These are phyloP conservation scores for Monilinia fructicola DNA, from an alignment of 2,329 filamentous ascomycete genomes.

Conservation along the genomic window DNA sequence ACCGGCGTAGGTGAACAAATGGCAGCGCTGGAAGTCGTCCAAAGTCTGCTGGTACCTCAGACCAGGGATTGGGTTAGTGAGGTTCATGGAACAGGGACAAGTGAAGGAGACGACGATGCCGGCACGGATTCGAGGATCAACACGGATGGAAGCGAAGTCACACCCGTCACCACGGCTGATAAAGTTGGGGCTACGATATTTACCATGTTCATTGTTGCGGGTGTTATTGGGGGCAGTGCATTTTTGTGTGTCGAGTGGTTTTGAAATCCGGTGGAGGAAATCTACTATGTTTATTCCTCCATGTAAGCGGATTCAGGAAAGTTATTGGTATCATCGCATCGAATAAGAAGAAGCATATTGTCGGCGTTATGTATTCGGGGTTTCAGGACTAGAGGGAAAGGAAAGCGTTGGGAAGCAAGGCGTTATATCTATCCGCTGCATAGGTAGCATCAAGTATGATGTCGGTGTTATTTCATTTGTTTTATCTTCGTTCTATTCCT, in stretches of 20 bases:
- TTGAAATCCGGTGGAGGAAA: constrained; percentile 13
- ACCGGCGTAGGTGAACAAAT: constrained; percentile 52
- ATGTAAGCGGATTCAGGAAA: background rate
- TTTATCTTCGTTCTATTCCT: background rate
- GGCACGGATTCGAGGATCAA: constrained; percentile 24
- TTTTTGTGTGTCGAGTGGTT: constrained; percentile 47
- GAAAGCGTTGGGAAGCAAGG: background rate
- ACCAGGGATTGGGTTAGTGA: constrained; percentile 47
- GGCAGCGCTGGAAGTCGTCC: constrained; percentile 50
- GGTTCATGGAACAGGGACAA: constrained; percentile 53
- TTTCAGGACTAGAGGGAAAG: background rate
- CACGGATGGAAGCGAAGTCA: constrained; percentile 15
- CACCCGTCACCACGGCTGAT: constrained; percentile 52
- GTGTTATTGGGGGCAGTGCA: constrained; percentile 54
- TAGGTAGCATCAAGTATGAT: background rate
- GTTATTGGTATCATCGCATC: background rate
- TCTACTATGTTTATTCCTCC: constrained; percentile 8
- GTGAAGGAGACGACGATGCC: constrained; percentile 42
- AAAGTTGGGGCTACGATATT: constrained; percentile 66
- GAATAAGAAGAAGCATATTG: background rate
- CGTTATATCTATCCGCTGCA: background rate
- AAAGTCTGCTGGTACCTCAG: constrained; percentile 38
- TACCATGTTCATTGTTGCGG: constrained; percentile 54
- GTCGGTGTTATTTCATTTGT: background rate
- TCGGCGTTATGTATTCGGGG: constrained; percentile 10